Evolutionary conservation across 768 basidiomycete genomes (phyloP), one percentile per base, ranked within the genome.

Genomic region (Leccinum barrowsii): DNA sequence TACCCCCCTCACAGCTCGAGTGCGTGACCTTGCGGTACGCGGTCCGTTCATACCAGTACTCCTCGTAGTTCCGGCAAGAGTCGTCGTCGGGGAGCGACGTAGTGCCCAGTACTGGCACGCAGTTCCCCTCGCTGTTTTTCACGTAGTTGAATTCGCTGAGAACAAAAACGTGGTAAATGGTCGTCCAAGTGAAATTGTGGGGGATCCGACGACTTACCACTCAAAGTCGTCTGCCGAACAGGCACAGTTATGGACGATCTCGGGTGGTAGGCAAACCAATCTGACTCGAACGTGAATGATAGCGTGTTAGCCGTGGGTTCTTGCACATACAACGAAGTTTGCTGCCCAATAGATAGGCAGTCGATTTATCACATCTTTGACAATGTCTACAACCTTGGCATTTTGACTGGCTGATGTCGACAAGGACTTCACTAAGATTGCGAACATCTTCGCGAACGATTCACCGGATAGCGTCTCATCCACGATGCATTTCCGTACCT

Each of bases 31-130:
- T 87, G 52, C 94, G 90, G 69, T 96, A 96, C 5, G 87, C 76
- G 0, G 96, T 98, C 26, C 94, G 86, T 54, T 93, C 94, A 70
- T 94, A 98, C 97, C 97, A 99, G 71, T 80, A 92, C 3, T 88
- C 85, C 48, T 85, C 85, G 19, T 78, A 82, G 54, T 73, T 73
- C 21, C 74, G 76, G 66, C 91, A 94, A 5, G 82, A 78, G 28
- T 81, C 80, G 40, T 94, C 91, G 26, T 77, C 63, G 0, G 81
- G 71, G 11, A 89, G 79, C 0, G 94, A 81, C 4, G 73, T 71
- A 0, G 87, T 87, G 11, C 89, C 92, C 7, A 82, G 75, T 2
- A 87, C 84, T 13, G 93, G 82, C 0, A 92, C 89, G 67, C 97
- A 98, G 37, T 87, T 77, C 55, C 85, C 90, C 7, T 78, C 75